Evolutionary conservation across 129 eudicot species (phyloP).

Genomic region (Centrapalus pauciflorus): DNA sequence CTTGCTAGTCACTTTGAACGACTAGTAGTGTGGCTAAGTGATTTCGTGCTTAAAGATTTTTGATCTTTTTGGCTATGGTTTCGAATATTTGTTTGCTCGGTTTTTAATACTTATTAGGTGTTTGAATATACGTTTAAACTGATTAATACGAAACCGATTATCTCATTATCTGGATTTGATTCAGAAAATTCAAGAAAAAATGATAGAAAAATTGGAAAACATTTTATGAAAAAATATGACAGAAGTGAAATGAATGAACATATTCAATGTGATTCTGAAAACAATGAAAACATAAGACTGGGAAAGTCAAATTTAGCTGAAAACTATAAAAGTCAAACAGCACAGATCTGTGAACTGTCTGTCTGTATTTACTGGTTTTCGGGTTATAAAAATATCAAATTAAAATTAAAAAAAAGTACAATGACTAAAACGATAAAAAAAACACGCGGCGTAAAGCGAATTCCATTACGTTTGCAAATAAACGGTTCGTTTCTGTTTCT

Average conservation of each 20-base stretch:
- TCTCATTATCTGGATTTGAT: too few relatives aligned
- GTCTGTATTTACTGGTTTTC: too few relatives aligned
- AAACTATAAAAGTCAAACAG: background rate
- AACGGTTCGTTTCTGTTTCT: too few relatives aligned
- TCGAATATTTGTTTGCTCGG: background rate
- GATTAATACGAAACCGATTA: too few relatives aligned
- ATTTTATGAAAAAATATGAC: too few relatives aligned
- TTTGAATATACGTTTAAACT: background rate
- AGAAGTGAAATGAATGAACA: background rate
- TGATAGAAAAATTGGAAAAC: too few relatives aligned
- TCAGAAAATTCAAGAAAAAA: background rate
- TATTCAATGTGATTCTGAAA: conserved; percentile 5
- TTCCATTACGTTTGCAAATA: background rate
- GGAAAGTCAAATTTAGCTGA: background rate
- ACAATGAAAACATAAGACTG: background rate
- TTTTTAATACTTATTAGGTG: background rate
- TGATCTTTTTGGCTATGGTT: background rate
- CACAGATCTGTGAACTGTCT: background rate
- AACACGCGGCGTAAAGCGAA: too few relatives aligned
- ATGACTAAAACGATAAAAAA: too few relatives aligned
- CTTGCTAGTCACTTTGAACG: too few relatives aligned
- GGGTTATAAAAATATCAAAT: too few relatives aligned
- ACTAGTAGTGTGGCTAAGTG: background rate
- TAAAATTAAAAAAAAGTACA: too few relatives aligned
- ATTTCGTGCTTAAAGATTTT: background rate